Conservation (phyloP, 164 flowering plant species). For the grape (Vitis vinifera) region ASM3070453v1 NC_081808.1:18900501-18901000, state of each 20-base stretch:
- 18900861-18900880: too few relatives aligned
- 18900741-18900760: too few relatives aligned
- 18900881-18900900: too few relatives aligned
- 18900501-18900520: too few relatives aligned
- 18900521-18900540: slow-evolving; percentile 4
- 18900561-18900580: slow-evolving; percentile 6
- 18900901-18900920: neutral
- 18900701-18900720: neutral
- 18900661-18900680: slow-evolving; percentile 21
- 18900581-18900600: slow-evolving; percentile 15
- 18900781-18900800: too few relatives aligned
- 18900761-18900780: too few relatives aligned
- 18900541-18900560: neutral
- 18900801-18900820: too few relatives aligned
- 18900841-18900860: too few relatives aligned
- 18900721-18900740: neutral
- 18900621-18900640: slow-evolving; percentile 27
- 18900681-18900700: slow-evolving; percentile 15
- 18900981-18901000: too few relatives aligned
- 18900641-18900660: slow-evolving; percentile 32
- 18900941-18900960: too few relatives aligned
- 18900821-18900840: too few relatives aligned
- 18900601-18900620: slow-evolving; percentile 14
- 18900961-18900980: too few relatives aligned
- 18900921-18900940: neutral